Evolutionary conservation across 2,329 filamentous ascomycete species (phyloP).

Genomic region (Curvularia sp.): DNA sequence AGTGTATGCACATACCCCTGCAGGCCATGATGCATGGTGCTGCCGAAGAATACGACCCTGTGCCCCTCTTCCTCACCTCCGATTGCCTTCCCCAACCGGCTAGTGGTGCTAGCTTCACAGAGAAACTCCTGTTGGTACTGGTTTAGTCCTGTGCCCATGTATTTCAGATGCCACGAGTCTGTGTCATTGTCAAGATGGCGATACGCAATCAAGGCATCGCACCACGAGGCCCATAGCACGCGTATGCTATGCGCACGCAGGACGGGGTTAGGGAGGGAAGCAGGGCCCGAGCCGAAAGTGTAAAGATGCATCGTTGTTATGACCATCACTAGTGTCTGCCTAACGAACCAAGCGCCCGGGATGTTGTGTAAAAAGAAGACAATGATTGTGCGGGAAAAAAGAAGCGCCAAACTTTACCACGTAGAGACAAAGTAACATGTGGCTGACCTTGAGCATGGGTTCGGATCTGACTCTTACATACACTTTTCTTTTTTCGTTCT

Average conservation of each 20-base stretch:
- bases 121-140: slow-evolving; percentile 14
- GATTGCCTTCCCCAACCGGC: slow-evolving; percentile 2
- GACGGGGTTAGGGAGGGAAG: not conserved
- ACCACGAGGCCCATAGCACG: slow-evolving; percentile 46
- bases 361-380: not conserved
- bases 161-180: slow-evolving; percentile 16
- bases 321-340: not conserved
- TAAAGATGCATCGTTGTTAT: not conserved
- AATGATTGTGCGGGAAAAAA: not conserved
- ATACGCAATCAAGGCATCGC: slow-evolving; percentile 31
- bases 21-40: slow-evolving; percentile 30
- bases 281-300: not conserved
- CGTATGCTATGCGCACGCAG: slow-evolving; percentile 10
- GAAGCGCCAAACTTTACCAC: not conserved
- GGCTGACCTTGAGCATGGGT: not conserved
- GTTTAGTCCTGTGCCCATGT: slow-evolving; percentile 32
- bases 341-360: not conserved
- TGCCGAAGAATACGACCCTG: slow-evolving; percentile 29
- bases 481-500: not conserved
- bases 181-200: not conserved
- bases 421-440: not conserved
- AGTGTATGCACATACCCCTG: slow-evolving; percentile 22
- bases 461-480: not conserved
- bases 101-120: not conserved
- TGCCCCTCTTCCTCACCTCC: not conserved